Evolutionary conservation across 495 filamentous ascomycete genomes (phyloP), one percentile per base, ranked within the genome.

Genomic region (Penicillium argentinense): DNA sequence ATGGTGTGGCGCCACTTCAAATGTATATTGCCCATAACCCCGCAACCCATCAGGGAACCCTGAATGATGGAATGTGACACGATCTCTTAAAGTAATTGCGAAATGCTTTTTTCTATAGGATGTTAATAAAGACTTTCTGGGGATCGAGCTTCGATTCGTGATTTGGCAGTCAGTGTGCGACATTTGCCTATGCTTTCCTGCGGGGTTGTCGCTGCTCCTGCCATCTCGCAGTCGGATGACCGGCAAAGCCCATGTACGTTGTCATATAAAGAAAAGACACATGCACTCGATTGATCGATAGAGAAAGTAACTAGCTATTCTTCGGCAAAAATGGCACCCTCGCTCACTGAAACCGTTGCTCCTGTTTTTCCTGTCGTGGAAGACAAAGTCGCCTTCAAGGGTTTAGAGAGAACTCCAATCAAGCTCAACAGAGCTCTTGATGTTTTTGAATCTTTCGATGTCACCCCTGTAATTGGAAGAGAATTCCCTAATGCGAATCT

Each of bases 401-500:
- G 28, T n/a, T 27, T 41, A 22, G 45, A 55, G 34, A 49, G 51
- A 17, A 49, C 54, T 28, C 80, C 83, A 0, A 56, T 85, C 18
- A 59, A 74, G 57, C 63, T 71, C 12, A 76, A 68, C 0, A 81
- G 81, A 4, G 67, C 71, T 0, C 69, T 87, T 0, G 76, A 86
- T 26, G 44, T 73, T 11, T 84, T 78, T 55, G 66, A 84, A 29
- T 73, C 71, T 9, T 80, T 83, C 41, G 85, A 88, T 21, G 70
- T 82, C 1, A 89, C 86, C 3, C 83, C 85, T 1, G 61, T 82
- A 6, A 86, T 89, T 54, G 86, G 86, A 13, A 71, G 72, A 1
- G 86, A 89, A 56, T 89, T 76, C 45, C 67, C 73, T 11, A 69
- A 76, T 11, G 77, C 75, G 4, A 79, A 79, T 39, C 59, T 91